A percentile compares a stretch with the other conserved stretches of the same genome.
Conservation (phyloP, 257 asterid genomes). For the Nicotiana knightiana region DNA sequence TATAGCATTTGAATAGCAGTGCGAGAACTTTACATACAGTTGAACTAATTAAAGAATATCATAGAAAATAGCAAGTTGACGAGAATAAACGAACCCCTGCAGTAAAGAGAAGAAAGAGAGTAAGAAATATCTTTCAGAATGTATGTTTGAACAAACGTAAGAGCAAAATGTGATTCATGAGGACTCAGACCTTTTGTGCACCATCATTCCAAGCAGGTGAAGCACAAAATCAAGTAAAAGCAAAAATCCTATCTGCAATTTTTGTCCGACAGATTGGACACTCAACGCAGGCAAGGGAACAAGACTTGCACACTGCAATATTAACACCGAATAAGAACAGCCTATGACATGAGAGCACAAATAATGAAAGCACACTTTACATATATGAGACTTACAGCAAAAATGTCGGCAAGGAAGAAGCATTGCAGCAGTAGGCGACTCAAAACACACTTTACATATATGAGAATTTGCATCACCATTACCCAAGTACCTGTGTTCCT, state of each 20-base stretch:
- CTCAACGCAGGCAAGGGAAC: slow-evolving; percentile 90
- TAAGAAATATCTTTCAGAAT: slow-evolving; percentile 12
- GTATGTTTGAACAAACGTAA: neutral
- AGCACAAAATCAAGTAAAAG: slow-evolving; percentile 45
- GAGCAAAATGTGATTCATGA: neutral
- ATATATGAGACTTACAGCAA: slow-evolving; percentile 35
- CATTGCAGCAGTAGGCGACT: slow-evolving; percentile 88
- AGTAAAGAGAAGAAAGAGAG: neutral
- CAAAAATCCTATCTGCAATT: slow-evolving; percentile 75
- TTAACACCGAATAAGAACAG: slow-evolving; percentile 12
- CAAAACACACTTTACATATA: slow-evolving; percentile 89
- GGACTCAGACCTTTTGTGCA: neutral
- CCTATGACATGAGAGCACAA: neutral
- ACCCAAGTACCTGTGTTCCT: slow-evolving; percentile 61
- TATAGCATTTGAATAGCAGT: slow-evolving; percentile 12
- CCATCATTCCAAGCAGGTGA: slow-evolving; percentile 11
- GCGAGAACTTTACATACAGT: slow-evolving; percentile 37
- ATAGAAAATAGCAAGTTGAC: slow-evolving; percentile 29
- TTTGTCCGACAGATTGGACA: slow-evolving; percentile 79
- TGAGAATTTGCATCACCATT: slow-evolving; percentile 80
- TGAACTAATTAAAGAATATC: slow-evolving; percentile 50
- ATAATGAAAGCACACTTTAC: neutral
- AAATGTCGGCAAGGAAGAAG: slow-evolving; percentile 98
- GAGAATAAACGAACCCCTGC: slow-evolving; percentile 39
- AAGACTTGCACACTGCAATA: slow-evolving; percentile 83